Evolutionary conservation across 2,329 filamentous ascomycete species (phyloP).

Genomic region (Teratosphaeria nubilosa): DNA sequence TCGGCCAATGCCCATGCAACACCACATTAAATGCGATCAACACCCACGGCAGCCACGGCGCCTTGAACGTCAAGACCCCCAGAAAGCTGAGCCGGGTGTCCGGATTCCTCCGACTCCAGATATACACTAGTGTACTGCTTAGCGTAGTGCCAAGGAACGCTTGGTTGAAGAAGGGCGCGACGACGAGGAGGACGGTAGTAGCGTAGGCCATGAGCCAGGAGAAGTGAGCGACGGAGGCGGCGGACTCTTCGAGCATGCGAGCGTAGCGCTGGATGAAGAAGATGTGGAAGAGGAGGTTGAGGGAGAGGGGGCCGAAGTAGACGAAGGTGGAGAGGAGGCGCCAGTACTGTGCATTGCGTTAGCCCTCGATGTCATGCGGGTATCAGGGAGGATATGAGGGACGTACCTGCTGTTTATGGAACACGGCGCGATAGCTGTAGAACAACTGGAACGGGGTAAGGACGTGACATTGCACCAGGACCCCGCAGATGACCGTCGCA

Average conservation of each 20-base stretch:
- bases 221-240: slow-evolving; percentile 88
- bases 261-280: slow-evolving; percentile 98
- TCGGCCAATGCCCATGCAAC: slow-evolving; percentile 81
- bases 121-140: slow-evolving; percentile 89
- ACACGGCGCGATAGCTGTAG: slow-evolving; percentile 89
- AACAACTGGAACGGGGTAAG: slow-evolving; percentile 91
- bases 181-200: slow-evolving; percentile 62
- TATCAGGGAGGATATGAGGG: background rate
- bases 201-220: slow-evolving; percentile 89
- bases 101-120: slow-evolving; percentile 92
- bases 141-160: slow-evolving; percentile 90
- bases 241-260: slow-evolving; percentile 85
- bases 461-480: slow-evolving; percentile 86
- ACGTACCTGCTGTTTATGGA: slow-evolving; percentile 77
- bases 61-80: slow-evolving; percentile 80
- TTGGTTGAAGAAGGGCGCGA: slow-evolving; percentile 82
- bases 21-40: slow-evolving; percentile 84
- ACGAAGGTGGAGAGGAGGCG: slow-evolving; percentile 91
- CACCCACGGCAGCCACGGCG: slow-evolving; percentile 93
- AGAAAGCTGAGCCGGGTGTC: slow-evolving; percentile 74
- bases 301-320: slow-evolving; percentile 88
- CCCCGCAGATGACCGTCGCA: slow-evolving; percentile 76
- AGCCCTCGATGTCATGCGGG: background rate
- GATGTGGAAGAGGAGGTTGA: slow-evolving; percentile 93
- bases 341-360: slow-evolving; percentile 62